Base-by-base conservation (phyloP, 2,329 filamentous ascomycete genomes). In the Fusarium domesticum region DNA sequence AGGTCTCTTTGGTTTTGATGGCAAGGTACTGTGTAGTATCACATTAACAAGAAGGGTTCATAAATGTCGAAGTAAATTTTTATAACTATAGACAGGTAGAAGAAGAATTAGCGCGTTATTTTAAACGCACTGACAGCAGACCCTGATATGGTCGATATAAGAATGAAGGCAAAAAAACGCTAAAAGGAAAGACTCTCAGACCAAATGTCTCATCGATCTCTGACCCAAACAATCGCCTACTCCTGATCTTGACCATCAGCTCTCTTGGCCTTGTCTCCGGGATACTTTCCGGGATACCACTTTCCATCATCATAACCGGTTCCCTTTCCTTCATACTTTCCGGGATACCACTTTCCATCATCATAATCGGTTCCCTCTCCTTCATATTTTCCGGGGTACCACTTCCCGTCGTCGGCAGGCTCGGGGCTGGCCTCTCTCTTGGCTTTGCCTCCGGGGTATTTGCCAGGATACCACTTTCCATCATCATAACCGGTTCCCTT, bases 351-450 rank as follows among this genome's bases (percentile, higher is more conserved):
- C 33, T 45, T 45, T 12, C 45, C 45, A 12, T 44, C 45, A 14
- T 47, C 41, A 6, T 37, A 25, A 3, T 7, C 14, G 2, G 45
- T 47, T 14, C 45, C 47, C 23, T 43, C 41, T 7, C 44, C 42
- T 6, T 51, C 53, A 12, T 56, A 56, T 39, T 56, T 56, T 20
- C 50, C 43, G 2, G 35, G 35, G 11, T 32, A 5, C 46, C 46
- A 46, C 7, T 19, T 31, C 12, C 46, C 46, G 25, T 48, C 46
- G 8, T 48, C 42, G n/a, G 12, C 18, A 3, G n/a, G n/a, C n/a
- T n/a, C n/a, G n/a, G n/a, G n/a, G n/a, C n/a, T n/a, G n/a, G n/a
- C n/a, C n/a, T n/a, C n/a, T n/a, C 39, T 30, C 39, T 37, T 42
- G 2, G 10, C 16, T n/a, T 42, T 31, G 18, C n/a, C 35, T 5